phyloP scores from a whole-genome alignment of 2,329 filamentous ascomycete genomes.

The Diaporthe sp. region DNA sequence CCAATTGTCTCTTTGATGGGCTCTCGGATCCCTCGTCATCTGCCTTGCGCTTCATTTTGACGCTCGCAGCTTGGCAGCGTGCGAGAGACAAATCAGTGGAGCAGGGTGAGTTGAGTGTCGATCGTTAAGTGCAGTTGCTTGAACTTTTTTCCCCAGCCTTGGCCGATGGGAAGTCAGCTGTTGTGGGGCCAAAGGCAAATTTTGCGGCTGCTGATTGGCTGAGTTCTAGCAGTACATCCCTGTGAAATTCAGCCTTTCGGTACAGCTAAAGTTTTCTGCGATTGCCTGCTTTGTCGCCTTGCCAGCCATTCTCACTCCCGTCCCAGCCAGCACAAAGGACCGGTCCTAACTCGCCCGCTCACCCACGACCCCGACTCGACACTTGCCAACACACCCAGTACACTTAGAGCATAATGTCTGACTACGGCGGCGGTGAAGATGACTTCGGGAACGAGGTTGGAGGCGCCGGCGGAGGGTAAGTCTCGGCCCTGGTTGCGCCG shows the following conservation, averaged over 20 bases:
- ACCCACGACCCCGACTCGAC: not conserved
- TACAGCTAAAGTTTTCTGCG: slow-evolving; percentile 35
- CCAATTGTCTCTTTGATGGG: slow-evolving; percentile 22
- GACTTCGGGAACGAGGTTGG: slow-evolving; percentile 49
- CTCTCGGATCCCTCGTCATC: not conserved
- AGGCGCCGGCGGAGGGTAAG: slow-evolving; percentile 38
- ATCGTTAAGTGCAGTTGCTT: not conserved
- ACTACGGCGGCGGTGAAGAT: slow-evolving; percentile 73
- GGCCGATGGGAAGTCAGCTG: slow-evolving; percentile 8
- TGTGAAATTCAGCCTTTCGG: slow-evolving; percentile 36
- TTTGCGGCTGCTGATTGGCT: not conserved
- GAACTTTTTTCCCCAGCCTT: slow-evolving; percentile 30
- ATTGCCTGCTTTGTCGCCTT: slow-evolving; percentile 35
- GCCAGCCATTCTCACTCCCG: slow-evolving; percentile 1
- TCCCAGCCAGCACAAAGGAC: slow-evolving; percentile 16
- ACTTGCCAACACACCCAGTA: not conserved
- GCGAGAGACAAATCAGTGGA: slow-evolving; percentile 12
- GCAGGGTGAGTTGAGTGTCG: slow-evolving; percentile 10
- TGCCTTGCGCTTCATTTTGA: slow-evolving; percentile 40
- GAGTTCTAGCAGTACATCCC: not conserved
- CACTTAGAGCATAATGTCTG: slow-evolving; percentile 70
- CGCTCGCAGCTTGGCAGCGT: not conserved
- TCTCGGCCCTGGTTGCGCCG: slow-evolving; percentile 6
- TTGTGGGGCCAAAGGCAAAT: not conserved
- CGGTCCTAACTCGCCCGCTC: not conserved